Conservation (phyloP, 176 grass and related monocot genomes). For the Metroxylon sagu region DNA sequence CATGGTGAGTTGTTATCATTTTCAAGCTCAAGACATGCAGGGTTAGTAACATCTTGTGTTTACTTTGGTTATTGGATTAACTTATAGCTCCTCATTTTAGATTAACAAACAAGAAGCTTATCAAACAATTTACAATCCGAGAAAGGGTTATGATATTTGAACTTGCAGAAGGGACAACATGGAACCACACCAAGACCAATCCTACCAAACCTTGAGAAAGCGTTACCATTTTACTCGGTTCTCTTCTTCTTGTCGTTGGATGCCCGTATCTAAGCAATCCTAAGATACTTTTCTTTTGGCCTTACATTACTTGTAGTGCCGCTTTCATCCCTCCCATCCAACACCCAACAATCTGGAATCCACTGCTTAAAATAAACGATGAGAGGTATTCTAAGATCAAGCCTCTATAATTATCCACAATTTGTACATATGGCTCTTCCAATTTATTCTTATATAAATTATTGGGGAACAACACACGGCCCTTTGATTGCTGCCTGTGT, state of each 20-base stretch:
- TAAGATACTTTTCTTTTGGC: background rate
- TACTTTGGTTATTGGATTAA: too few relatives aligned
- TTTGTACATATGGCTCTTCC: background rate
- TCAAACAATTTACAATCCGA: too few relatives aligned
- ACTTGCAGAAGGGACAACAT: too few relatives aligned
- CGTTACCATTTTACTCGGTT: background rate
- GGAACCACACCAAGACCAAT: background rate
- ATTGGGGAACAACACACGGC: too few relatives aligned
- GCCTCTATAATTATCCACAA: too few relatives aligned
- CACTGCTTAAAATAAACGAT: background rate
- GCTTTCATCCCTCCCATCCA: background rate
- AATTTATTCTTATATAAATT: background rate
- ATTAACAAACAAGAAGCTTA: too few relatives aligned
- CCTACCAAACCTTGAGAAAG: background rate
- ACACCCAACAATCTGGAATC: background rate
- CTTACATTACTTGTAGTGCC: background rate
- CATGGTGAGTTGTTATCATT: too few relatives aligned
- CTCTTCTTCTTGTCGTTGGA: background rate
- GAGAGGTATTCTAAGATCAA: background rate
- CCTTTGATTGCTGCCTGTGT: too few relatives aligned
- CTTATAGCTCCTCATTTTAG: too few relatives aligned
- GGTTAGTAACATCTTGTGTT: too few relatives aligned
- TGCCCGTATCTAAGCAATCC: background rate
- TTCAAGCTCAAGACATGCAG: too few relatives aligned
- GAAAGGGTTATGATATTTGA: too few relatives aligned